Base-by-base conservation (phyloP, 148 eudicot genomes). In the Chenopodium formosanum region DNA sequence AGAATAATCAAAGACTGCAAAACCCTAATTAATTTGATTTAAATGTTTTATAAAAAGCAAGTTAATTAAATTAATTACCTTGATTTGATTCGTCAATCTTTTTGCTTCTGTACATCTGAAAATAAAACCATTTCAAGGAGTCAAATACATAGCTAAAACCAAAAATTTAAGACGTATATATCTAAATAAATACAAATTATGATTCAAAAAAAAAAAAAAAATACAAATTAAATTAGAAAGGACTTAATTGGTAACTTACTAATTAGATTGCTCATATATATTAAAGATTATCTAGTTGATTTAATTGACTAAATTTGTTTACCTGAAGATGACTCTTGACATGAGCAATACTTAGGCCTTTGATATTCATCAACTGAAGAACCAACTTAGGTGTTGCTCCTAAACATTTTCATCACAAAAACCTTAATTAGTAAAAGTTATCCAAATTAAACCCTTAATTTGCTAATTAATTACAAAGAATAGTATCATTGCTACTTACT, bases 311-410 rank as follows among this genome's bases (percentile, higher is more conserved):
- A 46, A 71, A 29, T 66, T 58, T 17, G 70, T 20, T 73, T 85
- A 94, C 98, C 94, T 94, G 98, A 85, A 94, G 91, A 87, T 94
- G 98, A 87, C 98, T 94, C 88, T 94, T 94, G 83, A 94, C 92
- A 89, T 94, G 98, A 86, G 97, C 93, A 78, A 94, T 94, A 80
- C 97, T 94, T 25, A 94, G 90, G 64, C 97, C 98, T 89, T 94
- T 94, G 84, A 94, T 80, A 82, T 94, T 93, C 98, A 94, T 94
- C 87, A 93, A 70, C 79, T 93, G 92, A 82, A 94, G 98, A 79
- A 94, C 98, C 85, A 91, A 83, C 81, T 94, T 94, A 5, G 98
- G 98, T 16, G 98, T 94, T 81, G 98, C 98, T 82, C 93, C 98
- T 94, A 79, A 83, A 86, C 70, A 62, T 72, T 86, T 68, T 44